phyloP scores from a whole-genome alignment of 768 basidiomycete genomes.

The Boletus vinaceobasis region DNA sequence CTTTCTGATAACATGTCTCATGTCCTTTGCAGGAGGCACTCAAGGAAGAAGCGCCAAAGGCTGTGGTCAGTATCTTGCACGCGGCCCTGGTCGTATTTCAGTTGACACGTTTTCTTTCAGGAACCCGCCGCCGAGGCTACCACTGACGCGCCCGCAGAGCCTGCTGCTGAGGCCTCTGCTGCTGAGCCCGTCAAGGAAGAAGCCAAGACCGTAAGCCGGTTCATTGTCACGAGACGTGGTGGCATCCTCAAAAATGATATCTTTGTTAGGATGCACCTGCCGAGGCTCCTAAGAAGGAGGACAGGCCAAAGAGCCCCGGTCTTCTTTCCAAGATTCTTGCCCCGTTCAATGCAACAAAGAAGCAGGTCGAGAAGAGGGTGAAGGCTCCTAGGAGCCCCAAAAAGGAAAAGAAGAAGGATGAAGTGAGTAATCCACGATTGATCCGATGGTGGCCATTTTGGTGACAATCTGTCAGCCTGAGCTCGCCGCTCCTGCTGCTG shows the following conservation, averaged over 20 bases:
- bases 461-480: constrained; percentile 27
- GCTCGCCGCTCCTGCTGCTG: constrained; percentile 31
- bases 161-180: constrained; percentile 30
- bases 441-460: background rate
- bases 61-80: constrained; percentile 31
- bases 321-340: constrained; percentile 76
- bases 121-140: constrained; percentile 35
- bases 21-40: constrained; percentile 34
- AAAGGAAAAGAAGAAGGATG: constrained; percentile 81
- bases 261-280: constrained; percentile 40
- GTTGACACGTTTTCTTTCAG: constrained; percentile 22
- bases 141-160: constrained; percentile 20
- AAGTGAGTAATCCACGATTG: constrained; percentile 37
- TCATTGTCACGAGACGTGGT: constrained; percentile 22
- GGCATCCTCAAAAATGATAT: constrained; percentile 22
- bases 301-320: constrained; percentile 76
- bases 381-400: constrained; percentile 71
- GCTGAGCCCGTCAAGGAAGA: constrained; percentile 42
- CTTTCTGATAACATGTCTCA: background rate
- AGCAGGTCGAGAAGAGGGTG: constrained; percentile 55
- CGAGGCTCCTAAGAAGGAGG: constrained; percentile 62
- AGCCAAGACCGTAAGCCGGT: constrained; percentile 36
- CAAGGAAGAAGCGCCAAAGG: constrained; percentile 40
- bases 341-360: constrained; percentile 61
- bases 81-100: fast-evolving